Conservation (phyloP, 768 basidiomycete species). For the Bullera alba region DNA sequence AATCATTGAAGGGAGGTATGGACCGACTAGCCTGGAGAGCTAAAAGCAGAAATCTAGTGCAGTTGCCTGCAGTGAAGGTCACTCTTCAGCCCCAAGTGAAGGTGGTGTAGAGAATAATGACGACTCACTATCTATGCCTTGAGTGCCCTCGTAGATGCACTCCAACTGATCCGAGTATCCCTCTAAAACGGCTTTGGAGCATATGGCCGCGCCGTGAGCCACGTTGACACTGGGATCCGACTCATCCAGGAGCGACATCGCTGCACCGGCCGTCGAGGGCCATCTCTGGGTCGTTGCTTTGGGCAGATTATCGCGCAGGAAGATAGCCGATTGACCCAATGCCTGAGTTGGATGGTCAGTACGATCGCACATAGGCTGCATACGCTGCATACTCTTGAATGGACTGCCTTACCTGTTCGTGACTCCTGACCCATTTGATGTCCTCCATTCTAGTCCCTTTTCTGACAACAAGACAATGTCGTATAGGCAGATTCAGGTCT, state of each 20-base stretch:
- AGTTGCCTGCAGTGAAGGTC: conserved; percentile 26
- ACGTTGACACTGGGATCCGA: background rate
- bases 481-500: conserved; percentile 26
- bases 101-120: background rate
- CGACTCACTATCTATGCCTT: conserved; percentile 30
- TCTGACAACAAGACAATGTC: conserved; percentile 34
- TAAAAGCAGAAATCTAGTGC: conserved; percentile 40
- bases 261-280: conserved; percentile 42
- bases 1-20: too few relatives aligned
- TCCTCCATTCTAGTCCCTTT: conserved; percentile 22
- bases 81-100: background rate
- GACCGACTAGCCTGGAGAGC: too few relatives aligned
- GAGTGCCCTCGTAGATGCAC: conserved; percentile 29
- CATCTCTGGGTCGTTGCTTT: conserved; percentile 15
- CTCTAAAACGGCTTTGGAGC: conserved; percentile 25
- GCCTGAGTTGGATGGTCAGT: too few relatives aligned
- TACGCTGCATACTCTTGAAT: too few relatives aligned
- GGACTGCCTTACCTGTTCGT: conserved; percentile 45
- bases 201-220: conserved; percentile 38
- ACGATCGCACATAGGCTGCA: too few relatives aligned
- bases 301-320: conserved; percentile 24
- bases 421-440: conserved; percentile 38
- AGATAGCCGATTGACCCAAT: conserved; percentile 40
- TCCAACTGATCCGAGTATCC: conserved; percentile 20
- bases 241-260: conserved; percentile 15